Conservation (phyloP, 2,329 filamentous ascomycete species). For the Ceratocystiopsis minuta region DNA sequence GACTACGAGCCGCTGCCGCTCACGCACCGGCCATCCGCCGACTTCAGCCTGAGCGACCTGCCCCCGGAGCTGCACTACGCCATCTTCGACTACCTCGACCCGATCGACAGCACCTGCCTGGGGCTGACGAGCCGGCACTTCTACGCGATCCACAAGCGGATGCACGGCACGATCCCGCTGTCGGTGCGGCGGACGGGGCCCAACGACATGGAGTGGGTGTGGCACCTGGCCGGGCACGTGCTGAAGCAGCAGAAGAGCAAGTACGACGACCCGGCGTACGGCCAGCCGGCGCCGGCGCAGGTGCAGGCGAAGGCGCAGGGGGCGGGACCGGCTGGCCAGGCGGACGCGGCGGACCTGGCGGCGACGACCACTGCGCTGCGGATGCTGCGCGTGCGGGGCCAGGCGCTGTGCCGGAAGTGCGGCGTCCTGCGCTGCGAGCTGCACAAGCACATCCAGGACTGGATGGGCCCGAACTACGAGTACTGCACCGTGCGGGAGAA, state of each 20-base stretch:
- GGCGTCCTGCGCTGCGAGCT: slow-evolving; percentile 43
- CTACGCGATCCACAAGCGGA: slow-evolving; percentile 38
- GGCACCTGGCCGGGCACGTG: slow-evolving; percentile 31
- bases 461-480: slow-evolving; percentile 38
- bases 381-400: slow-evolving; percentile 34
- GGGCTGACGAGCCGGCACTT: slow-evolving; percentile 39
- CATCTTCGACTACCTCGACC: slow-evolving; percentile 44
- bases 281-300: no score
- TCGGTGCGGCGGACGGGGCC: slow-evolving; percentile 38
- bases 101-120: slow-evolving; percentile 44
- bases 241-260: neutral
- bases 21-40: slow-evolving; percentile 27
- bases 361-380: slow-evolving; percentile 19
- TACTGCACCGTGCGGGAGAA: slow-evolving; percentile 43
- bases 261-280: no score
- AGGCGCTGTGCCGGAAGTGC: slow-evolving; percentile 45
- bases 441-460: slow-evolving; percentile 41
- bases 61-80: slow-evolving; percentile 41
- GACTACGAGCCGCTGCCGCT: slow-evolving; percentile 37
- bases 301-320: no score
- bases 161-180: slow-evolving; percentile 38
- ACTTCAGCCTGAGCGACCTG: slow-evolving; percentile 31
- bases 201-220: slow-evolving; percentile 46
- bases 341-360: slow-evolving; percentile 1
- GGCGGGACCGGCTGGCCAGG: neutral